phyloP scores from a whole-genome alignment of 2,329 filamentous ascomycete genomes.

The Trichothecium roseum region DNA sequence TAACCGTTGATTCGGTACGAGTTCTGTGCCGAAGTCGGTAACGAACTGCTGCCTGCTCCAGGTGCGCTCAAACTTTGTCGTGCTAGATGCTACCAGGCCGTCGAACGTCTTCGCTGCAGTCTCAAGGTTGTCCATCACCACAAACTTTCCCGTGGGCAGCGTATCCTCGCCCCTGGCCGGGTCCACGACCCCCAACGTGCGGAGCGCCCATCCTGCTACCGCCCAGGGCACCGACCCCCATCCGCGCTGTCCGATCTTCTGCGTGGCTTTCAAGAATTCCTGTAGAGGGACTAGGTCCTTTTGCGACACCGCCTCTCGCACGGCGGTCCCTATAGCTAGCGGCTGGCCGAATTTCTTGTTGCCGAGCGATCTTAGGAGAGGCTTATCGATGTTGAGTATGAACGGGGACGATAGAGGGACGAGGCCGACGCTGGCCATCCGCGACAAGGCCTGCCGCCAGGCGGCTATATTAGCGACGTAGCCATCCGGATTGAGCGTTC shows the following conservation, averaged over 20 bases:
- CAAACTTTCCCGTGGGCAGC: slow-evolving; percentile 51
- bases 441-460: slow-evolving; percentile 67
- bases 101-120: slow-evolving; percentile 44
- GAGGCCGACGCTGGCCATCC: slow-evolving; percentile 53
- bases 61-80: slow-evolving; percentile 51
- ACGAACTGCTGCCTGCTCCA: slow-evolving; percentile 58
- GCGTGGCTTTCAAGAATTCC: slow-evolving; percentile 53
- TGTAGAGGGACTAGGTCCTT: slow-evolving; percentile 60
- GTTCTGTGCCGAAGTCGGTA: slow-evolving; percentile 40
- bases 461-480: slow-evolving; percentile 70
- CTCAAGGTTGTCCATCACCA: slow-evolving; percentile 54
- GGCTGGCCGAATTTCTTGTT: slow-evolving; percentile 72
- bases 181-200: slow-evolving; percentile 54
- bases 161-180: slow-evolving; percentile 37
- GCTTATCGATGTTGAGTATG: slow-evolving; percentile 45
- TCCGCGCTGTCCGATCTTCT: slow-evolving; percentile 61
- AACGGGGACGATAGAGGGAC: slow-evolving; percentile 37
- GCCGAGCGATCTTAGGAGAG: slow-evolving; percentile 61
- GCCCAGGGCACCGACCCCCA: slow-evolving; percentile 63
- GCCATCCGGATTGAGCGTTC: slow-evolving; percentile 71
- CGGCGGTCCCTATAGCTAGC: slow-evolving; percentile 66
- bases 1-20: slow-evolving; percentile 39
- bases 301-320: slow-evolving; percentile 61
- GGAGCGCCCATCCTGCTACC: slow-evolving; percentile 65
- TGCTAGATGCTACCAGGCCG: slow-evolving; percentile 29